These are phyloP conservation scores for Plasmopara halstedii DNA, from an alignment of 352 stramenopile genomes.

Conservation along the genomic window DNA sequence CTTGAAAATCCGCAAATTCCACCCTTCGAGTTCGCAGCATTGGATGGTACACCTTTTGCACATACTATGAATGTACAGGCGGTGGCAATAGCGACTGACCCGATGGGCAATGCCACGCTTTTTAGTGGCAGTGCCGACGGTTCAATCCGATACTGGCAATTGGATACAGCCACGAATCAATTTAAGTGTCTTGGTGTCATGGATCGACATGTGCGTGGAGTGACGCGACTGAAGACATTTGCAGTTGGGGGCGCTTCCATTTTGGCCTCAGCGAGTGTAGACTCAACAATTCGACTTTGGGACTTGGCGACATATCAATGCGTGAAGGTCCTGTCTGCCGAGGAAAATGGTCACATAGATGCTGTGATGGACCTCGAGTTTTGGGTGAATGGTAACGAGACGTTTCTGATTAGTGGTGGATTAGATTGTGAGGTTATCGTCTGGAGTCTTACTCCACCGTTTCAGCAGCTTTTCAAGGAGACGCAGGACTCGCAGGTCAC, in stretches of 20 bases:
- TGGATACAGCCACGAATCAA: conserved; percentile 52
- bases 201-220: conserved; percentile 67
- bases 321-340: conserved; percentile 61
- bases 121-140: conserved; percentile 73
- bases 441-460: conserved; percentile 68
- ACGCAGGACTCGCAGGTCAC: conserved; percentile 72
- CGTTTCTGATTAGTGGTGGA: conserved; percentile 79
- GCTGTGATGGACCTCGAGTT: conserved; percentile 83
- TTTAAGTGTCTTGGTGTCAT: conserved; percentile 75
- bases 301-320: conserved; percentile 78
- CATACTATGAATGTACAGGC: conserved; percentile 69
- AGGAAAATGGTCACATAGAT: conserved; percentile 71
- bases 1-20: conserved; percentile 57
- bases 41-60: conserved; percentile 63
- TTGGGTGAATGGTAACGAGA: conserved; percentile 79
- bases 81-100: conserved; percentile 62
- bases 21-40: conserved; percentile 58
- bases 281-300: conserved; percentile 78
- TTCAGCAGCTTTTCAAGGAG: conserved; percentile 78
- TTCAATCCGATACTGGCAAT: conserved; percentile 75
- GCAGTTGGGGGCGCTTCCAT: conserved; percentile 55
- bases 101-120: conserved; percentile 54
- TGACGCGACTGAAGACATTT: conserved; percentile 81
- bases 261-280: conserved; percentile 72
- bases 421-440: conserved; percentile 80